Conservation (phyloP, 495 filamentous ascomycete genomes). For the Penicillium subrubescens region DNA sequence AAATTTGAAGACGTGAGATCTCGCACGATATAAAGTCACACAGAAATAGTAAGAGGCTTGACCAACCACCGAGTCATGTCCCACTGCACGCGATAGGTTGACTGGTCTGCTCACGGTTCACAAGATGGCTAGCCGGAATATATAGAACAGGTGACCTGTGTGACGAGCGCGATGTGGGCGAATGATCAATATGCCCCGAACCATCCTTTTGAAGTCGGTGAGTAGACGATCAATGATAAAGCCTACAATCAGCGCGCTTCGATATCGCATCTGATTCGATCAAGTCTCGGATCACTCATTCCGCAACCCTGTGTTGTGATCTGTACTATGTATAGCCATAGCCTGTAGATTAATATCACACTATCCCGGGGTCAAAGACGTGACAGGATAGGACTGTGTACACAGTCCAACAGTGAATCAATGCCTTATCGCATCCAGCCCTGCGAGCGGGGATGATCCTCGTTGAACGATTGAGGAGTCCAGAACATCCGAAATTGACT, state of each 20-base stretch:
- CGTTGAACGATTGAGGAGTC: background rate
- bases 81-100: background rate
- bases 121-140: slow-evolving; percentile 7
- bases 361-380: background rate
- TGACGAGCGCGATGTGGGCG: background rate
- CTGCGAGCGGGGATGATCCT: background rate
- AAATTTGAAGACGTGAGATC: background rate
- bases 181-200: background rate
- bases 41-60: background rate
- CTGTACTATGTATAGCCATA: background rate
- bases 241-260: background rate
- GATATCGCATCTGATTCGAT: background rate
- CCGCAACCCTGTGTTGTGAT: background rate
- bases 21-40: background rate
- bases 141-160: background rate
- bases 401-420: background rate
- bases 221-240: background rate
- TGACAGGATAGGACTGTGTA: background rate
- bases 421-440: background rate
- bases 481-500: background rate
- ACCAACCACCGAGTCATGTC: background rate
- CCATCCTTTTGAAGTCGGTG: background rate
- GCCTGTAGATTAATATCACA: background rate
- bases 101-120: background rate
- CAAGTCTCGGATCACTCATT: background rate